phyloP scores from a whole-genome alignment of 2,329 filamentous ascomycete genomes.

The Scedosporium apiospermum region DNA sequence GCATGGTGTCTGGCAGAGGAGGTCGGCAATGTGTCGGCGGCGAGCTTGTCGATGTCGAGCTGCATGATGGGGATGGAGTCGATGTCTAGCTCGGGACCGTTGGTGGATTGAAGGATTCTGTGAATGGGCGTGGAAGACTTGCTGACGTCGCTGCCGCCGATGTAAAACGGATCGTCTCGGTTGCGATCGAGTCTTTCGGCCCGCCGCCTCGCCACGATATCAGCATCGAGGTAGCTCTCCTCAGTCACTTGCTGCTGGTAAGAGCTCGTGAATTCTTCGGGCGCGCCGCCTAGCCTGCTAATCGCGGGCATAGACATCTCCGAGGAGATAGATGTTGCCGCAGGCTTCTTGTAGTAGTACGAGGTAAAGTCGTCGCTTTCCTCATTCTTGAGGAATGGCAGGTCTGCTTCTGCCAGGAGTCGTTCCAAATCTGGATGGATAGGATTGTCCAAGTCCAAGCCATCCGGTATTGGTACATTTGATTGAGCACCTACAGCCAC shows the following conservation, averaged over 20 bases:
- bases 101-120: conserved; percentile 61
- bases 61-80: conserved; percentile 96
- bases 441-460: conserved; percentile 68
- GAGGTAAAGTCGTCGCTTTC: conserved; percentile 58
- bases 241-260: conserved; percentile 53
- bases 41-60: conserved; percentile 53
- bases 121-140: conserved; percentile 69
- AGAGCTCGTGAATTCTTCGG: conserved; percentile 38
- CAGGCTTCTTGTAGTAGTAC: conserved; percentile 52
- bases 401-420: conserved; percentile 53
- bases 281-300: conserved; percentile 39
- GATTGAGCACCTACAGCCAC: conserved; percentile 74
- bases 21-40: conserved; percentile 15
- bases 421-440: conserved; percentile 67
- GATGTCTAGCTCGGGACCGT: conserved; percentile 74
- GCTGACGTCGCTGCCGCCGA: conserved; percentile 42
- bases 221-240: conserved; percentile 60
- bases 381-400: conserved; percentile 35
- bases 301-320: conserved; percentile 42
- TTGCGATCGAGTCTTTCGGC: conserved; percentile 74
- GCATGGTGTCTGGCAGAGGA: conserved; percentile 12
- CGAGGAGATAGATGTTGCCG: conserved; percentile 41
- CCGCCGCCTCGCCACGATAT: conserved; percentile 64
- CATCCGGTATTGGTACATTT: conserved; percentile 72
- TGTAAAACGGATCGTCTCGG: conserved; percentile 93